phyloP scores from a whole-genome alignment of 345 rosid species.

The Combretum micranthum region DNA sequence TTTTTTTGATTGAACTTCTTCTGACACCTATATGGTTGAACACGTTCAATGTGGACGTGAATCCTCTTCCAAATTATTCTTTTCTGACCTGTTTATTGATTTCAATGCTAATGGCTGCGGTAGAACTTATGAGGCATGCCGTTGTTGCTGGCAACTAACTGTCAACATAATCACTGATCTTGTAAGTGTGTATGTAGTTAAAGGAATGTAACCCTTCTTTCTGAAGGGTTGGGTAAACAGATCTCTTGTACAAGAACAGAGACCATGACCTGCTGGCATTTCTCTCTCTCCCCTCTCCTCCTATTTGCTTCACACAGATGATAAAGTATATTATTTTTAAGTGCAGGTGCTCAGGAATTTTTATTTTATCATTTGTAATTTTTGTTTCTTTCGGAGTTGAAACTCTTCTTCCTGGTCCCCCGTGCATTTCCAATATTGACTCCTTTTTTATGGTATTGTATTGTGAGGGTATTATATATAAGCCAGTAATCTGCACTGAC shows the following conservation, averaged over 20 bases:
- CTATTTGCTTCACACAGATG: too few species aligned
- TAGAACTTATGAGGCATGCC: conserved; percentile 93
- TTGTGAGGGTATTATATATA: too few species aligned
- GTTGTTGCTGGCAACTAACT: conserved; percentile 81
- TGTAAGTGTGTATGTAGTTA: conserved; percentile 64
- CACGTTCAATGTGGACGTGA: conserved; percentile 72
- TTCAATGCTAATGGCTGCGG: conserved; percentile 71
- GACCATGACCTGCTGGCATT: conserved; percentile 33
- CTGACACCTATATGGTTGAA: conserved; percentile 58
- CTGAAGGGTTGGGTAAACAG: conserved; percentile 64
- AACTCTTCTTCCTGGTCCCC: too few species aligned
- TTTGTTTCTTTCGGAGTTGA: too few species aligned
- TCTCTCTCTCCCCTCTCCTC: conserved; percentile 8
- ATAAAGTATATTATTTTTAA: too few species aligned
- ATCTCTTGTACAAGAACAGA: conserved; percentile 62
- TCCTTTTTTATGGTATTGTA: too few species aligned
- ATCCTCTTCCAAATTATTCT: conserved; percentile 69
- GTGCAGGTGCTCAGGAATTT: too few species aligned
- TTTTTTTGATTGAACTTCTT: conserved; percentile 57
- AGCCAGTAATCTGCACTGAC: too few species aligned
- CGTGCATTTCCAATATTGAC: too few species aligned
- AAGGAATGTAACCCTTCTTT: conserved; percentile 79
- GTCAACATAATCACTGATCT: conserved; percentile 73
- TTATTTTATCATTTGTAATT: too few species aligned
- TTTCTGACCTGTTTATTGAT: conserved; percentile 75